These are phyloP conservation scores for Yarrowia sp. DNA, from an alignment of 805 yeast species.

Conservation along the genomic window DNA sequence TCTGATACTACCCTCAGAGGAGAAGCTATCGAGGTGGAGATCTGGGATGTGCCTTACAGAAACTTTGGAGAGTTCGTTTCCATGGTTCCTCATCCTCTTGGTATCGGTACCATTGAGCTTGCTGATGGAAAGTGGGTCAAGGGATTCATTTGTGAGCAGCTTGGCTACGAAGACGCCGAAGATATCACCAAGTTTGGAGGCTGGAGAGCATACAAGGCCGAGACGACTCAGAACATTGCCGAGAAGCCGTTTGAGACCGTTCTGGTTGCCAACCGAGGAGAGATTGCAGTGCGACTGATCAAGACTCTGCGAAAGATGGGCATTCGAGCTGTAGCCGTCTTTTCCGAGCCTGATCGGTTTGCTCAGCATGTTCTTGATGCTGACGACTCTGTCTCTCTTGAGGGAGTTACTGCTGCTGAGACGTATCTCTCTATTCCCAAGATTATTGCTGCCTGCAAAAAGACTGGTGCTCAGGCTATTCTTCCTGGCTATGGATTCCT, in stretches of 20 bases:
- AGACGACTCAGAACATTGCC: conserved; percentile 37
- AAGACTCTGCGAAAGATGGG: conserved; percentile 78
- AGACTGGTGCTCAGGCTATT: conserved; percentile 86
- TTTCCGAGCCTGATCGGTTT: conserved; percentile 85
- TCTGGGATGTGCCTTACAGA: conserved; percentile 77
- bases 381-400: conserved; percentile 74
- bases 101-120: conserved; percentile 89
- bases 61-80: conserved; percentile 78
- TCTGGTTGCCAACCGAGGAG: conserved; percentile 96
- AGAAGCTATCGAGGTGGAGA: conserved; percentile 66
- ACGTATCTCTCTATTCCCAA: conserved; percentile 85
- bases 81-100: conserved; percentile 92
- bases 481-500: conserved; percentile 97
- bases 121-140: conserved; percentile 80
- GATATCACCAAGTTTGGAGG: conserved; percentile 90
- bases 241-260: conserved; percentile 74
- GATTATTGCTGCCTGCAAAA: conserved; percentile 80
- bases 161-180: conserved; percentile 68
- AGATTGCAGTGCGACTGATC: conserved; percentile 92
- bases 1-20: conserved; percentile 42
- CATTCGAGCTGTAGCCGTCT: conserved; percentile 80
- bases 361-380: conserved; percentile 84
- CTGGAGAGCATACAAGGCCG: conserved; percentile 62
- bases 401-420: conserved; percentile 84
- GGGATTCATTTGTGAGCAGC: conserved; percentile 92